Base-by-base conservation (phyloP, 2,329 filamentous ascomycete species). In the Ascochyta fabae region DNA sequence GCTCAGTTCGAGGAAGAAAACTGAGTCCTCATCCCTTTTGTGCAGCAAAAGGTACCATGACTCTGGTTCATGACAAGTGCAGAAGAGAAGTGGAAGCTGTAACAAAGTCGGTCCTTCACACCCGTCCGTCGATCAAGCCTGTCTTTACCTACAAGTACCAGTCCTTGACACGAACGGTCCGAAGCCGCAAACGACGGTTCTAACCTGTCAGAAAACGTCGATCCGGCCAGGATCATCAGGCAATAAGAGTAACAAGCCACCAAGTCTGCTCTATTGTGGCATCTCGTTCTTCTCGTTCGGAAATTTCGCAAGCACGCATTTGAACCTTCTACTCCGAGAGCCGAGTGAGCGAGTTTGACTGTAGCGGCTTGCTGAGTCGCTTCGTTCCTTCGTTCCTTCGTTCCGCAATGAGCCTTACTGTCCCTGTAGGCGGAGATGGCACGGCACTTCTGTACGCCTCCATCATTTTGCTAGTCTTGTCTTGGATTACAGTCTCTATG, bases 401-500 rank as follows among this genome's bases (percentile, higher is more conserved):
- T 22, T 16, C 9, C 19, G 41, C 46, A 7, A 64, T 66, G 63
- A 43, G 38, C 34, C 9, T 10, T 12, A 60, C 63, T 7, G 52
- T 65, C n/a, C 41, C 51, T 12, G 60, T 63, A 26, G 54, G 56
- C 2, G 53, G 60, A 34, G 63, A 65, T 53, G 63, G 63, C n/a
- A 52, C 63, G 39, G 56, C 58, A 7, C 50, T 66, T 16, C 19
- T 61, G 22, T 65, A 65, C 34, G 59, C 59, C 7, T 52, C 61
- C 1, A 63, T 65, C 12, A 44, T 63, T 12, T 46, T 66, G 42
- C 48, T 66, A 9, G 54, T 61, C 4, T 34, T 66, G 56, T 56
- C 53, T 22, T 66, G 63, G 63, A n/a, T 65, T 23, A 53, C 56
- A 9, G 64, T 66, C 34, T 53, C 43, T 35, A 56, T 66, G 56